These are phyloP conservation scores for Gastrolobium villosum DNA, from an alignment of 306 rosid genomes.

Conservation along the genomic window DNA sequence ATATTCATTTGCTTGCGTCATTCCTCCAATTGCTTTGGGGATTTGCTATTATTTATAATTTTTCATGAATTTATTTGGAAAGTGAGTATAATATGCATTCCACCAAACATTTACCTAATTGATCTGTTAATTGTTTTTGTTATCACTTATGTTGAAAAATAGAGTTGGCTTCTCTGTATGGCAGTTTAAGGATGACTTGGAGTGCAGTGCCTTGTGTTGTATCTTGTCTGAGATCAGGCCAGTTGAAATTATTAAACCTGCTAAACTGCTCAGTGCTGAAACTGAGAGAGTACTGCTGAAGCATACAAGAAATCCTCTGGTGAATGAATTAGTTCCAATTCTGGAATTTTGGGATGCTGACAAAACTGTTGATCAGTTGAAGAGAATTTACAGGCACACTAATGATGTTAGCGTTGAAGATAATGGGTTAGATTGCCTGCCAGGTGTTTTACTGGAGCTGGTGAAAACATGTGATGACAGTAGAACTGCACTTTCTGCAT, in stretches of 20 bases:
- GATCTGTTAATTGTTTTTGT: slow-evolving; percentile 31
- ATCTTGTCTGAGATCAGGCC: slow-evolving; percentile 94
- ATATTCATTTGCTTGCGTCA: slow-evolving; percentile 31
- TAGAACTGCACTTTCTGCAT: slow-evolving; percentile 90
- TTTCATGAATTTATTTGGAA: slow-evolving; percentile 23
- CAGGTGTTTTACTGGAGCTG: slow-evolving; percentile 78
- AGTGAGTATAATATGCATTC: slow-evolving; percentile 26
- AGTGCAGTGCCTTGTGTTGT: slow-evolving; percentile 83
- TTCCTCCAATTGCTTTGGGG: slow-evolving; percentile 3
- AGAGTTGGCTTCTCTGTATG: slow-evolving; percentile 40
- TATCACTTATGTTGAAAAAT: not conserved
- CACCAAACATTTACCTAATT: not conserved
- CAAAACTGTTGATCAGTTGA: slow-evolving; percentile 66
- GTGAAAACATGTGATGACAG: slow-evolving; percentile 62
- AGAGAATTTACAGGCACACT: slow-evolving; percentile 58
- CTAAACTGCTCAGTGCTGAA: slow-evolving; percentile 80
- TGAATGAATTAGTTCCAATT: slow-evolving; percentile 85
- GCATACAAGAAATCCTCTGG: slow-evolving; percentile 87
- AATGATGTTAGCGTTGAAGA: slow-evolving; percentile 51
- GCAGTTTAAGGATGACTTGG: slow-evolving; percentile 88
- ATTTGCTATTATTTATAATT: not conserved
- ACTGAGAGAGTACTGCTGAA: slow-evolving; percentile 78
- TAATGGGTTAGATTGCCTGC: slow-evolving; percentile 61
- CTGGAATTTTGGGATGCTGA: slow-evolving; percentile 92
- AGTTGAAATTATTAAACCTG: slow-evolving; percentile 91